A percentile compares a stretch with the other conserved stretches of the same genome.
Evolutionary conservation across 495 filamentous ascomycete genomes (phyloP).

Genomic region (Aspergillus panamensis): DNA sequence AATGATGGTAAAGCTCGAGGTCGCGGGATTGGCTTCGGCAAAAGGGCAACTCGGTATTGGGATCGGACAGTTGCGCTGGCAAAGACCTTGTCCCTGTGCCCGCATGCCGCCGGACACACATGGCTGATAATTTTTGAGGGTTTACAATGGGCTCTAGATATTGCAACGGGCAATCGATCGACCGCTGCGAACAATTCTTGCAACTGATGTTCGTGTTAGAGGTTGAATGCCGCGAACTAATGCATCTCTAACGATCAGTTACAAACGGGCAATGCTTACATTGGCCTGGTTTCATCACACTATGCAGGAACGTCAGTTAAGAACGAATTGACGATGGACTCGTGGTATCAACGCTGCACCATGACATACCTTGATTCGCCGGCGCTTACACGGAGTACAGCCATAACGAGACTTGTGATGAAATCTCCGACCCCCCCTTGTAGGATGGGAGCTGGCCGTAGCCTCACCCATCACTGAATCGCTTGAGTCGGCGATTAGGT

Average conservation of each 20-base stretch:
- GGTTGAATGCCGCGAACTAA: no score
- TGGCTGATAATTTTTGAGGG: background rate
- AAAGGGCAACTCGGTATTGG: background rate
- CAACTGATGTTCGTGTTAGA: background rate
- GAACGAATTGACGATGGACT: background rate
- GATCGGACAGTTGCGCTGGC: background rate
- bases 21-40: constrained; percentile 9
- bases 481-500: no score
- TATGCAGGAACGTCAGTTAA: background rate
- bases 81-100: background rate
- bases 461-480: no score
- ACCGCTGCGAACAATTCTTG: constrained; percentile 3
- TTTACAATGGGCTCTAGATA: background rate
- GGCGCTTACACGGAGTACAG: constrained; percentile 9
- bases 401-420: constrained; percentile 13
- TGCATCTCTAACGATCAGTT: no score
- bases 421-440: constrained; percentile 1
- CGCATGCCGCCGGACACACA: background rate
- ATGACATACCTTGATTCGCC: constrained; percentile 12
- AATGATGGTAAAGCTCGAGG: constrained; percentile 11
- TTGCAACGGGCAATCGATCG: constrained; percentile 2
- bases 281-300: constrained; percentile 12
- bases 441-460: background rate
- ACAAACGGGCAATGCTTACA: background rate
- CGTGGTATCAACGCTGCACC: background rate